These are phyloP conservation scores for Malbranchea cinnamomea DNA, from an alignment of 2,329 filamentous ascomycete species.

Conservation along the genomic window DNA sequence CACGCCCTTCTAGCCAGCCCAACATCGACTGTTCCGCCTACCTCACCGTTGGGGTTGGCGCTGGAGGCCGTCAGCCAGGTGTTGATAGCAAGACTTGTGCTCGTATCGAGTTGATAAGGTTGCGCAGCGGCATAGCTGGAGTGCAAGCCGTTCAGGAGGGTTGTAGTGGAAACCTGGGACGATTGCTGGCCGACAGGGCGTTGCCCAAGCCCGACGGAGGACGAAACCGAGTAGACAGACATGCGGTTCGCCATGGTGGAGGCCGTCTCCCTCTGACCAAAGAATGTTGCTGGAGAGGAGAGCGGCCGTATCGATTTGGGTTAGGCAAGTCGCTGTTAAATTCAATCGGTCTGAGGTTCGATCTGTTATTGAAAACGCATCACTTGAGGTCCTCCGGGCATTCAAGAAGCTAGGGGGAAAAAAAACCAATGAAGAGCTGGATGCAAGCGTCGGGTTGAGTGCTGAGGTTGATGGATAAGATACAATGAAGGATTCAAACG, in stretches of 20 bases:
- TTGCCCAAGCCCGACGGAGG: constrained; percentile 41
- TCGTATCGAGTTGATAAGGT: constrained; percentile 76
- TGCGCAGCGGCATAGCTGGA: constrained; percentile 70
- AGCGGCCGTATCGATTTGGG: too few relatives aligned
- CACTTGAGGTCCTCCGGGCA: too few relatives aligned
- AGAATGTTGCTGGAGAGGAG: background rate
- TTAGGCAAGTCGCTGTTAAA: too few relatives aligned
- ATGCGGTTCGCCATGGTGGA: constrained; percentile 42
- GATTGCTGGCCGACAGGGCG: constrained; percentile 49
- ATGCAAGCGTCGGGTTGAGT: too few relatives aligned
- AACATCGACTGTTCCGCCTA: constrained; percentile 65
- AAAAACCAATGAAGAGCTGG: too few relatives aligned
- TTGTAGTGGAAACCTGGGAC: constrained; percentile 79
- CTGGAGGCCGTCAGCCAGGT: constrained; percentile 80
- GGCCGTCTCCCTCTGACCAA: background rate
- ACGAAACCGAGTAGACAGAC: constrained; percentile 47
- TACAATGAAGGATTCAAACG: too few relatives aligned
- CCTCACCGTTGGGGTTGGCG: constrained; percentile 50
- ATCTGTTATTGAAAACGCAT: too few relatives aligned
- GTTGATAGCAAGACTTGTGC: constrained; percentile 84
- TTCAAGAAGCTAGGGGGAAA: too few relatives aligned
- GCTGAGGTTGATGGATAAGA: too few relatives aligned
- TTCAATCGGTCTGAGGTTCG: too few relatives aligned
- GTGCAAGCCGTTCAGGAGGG: constrained; percentile 80
- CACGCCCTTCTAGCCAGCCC: constrained; percentile 69